Conservation (phyloP, 345 rosid genomes). For the Noccaea bulbosa region DNA sequence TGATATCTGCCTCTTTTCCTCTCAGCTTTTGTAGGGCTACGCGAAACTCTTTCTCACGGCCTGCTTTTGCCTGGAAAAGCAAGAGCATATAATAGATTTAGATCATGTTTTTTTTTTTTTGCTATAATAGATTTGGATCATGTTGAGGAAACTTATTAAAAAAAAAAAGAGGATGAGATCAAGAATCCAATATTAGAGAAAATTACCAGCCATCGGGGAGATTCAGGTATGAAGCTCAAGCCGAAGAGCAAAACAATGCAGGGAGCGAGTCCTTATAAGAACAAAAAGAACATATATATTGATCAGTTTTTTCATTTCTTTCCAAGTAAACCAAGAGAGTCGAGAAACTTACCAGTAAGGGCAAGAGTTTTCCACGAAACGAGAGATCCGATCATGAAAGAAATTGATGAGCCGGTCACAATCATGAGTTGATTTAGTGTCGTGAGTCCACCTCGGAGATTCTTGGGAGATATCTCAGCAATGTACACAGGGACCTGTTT, state of each 20-base stretch:
- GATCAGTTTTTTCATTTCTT: constrained; percentile 20
- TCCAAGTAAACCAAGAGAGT: not conserved
- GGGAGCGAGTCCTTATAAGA: constrained; percentile 64
- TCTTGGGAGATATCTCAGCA: constrained; percentile 92
- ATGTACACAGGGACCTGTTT: constrained; percentile 80
- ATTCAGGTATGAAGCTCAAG: constrained; percentile 74
- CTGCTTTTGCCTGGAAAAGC: constrained; percentile 69
- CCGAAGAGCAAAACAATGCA: constrained; percentile 75
- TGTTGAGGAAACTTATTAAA: not conserved
- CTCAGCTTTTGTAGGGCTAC: constrained; percentile 66
- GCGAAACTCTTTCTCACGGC: constrained; percentile 65
- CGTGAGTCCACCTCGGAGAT: constrained; percentile 88
- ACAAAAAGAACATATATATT: constrained; percentile 30
- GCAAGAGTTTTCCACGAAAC: constrained; percentile 84
- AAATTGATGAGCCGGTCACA: constrained; percentile 65
- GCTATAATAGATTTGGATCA: not conserved
- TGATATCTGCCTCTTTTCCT: constrained; percentile 67
- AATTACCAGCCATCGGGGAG: constrained; percentile 95
- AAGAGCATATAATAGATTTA: not conserved
- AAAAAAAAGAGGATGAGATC: not conserved
- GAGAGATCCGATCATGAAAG: constrained; percentile 70
- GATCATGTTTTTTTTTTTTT: not conserved
- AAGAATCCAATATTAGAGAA: not conserved
- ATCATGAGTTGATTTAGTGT: constrained; percentile 87
- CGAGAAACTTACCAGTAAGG: constrained; percentile 57